These are phyloP conservation scores for Sapria himalayana DNA, from an alignment of 345 rosid species.

Conservation along the genomic window DNA sequence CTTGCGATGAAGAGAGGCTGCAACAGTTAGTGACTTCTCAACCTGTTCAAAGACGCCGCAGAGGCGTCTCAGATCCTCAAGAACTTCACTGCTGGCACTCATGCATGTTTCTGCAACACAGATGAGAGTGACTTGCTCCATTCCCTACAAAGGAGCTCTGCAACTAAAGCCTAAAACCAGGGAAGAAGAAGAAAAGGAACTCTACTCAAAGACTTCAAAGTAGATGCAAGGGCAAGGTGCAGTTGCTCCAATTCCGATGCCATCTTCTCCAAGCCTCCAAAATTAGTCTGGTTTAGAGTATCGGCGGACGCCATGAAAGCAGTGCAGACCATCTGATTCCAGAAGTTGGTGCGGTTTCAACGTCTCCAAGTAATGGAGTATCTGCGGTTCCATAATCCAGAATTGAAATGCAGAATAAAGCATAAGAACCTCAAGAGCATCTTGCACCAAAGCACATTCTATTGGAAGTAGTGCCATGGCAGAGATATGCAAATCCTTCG, in stretches of 20 bases:
- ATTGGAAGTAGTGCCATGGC: no score
- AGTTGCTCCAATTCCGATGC: constrained; percentile 48
- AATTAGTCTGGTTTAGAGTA: constrained; percentile 50
- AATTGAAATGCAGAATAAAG: neutral
- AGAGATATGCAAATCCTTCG: no score
- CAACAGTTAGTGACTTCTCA: constrained; percentile 53
- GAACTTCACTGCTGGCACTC: constrained; percentile 24
- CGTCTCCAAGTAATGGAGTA: constrained; percentile 85
- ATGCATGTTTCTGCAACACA: constrained; percentile 33
- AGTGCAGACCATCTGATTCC: constrained; percentile 88
- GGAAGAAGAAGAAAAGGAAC: neutral
- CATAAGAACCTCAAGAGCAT: neutral
- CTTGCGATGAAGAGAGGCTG: constrained; percentile 76
- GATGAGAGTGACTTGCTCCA: no score
- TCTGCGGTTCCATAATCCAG: constrained; percentile 13
- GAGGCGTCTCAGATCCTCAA: constrained; percentile 47
- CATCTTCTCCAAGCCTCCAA: constrained; percentile 63
- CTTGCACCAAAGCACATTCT: neutral
- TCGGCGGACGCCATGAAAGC: constrained; percentile 91
- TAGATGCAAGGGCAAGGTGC: constrained; percentile 38
- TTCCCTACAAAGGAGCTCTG: no score
- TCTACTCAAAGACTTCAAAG: constrained; percentile 52
- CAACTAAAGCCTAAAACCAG: no score
- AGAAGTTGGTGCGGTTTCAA: constrained; percentile 78
- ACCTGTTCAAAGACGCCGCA: constrained; percentile 48